These are phyloP conservation scores for Trichoderma sp. DNA, from an alignment of 2,329 filamentous ascomycete species.

Conservation along the genomic window DNA sequence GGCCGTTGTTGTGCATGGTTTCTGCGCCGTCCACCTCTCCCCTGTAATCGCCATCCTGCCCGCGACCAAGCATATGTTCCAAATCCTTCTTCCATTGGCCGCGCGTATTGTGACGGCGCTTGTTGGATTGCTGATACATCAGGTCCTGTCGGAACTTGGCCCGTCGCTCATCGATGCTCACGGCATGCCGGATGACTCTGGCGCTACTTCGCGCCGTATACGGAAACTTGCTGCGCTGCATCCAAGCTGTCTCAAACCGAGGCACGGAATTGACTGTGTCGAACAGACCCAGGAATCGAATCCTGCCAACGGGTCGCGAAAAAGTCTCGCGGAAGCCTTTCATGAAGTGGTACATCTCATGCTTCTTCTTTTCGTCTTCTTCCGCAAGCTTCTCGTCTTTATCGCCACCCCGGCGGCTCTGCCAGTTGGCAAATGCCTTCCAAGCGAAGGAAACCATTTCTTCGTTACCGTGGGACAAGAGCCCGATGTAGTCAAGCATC, in stretches of 20 bases:
- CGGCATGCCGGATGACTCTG: conserved; percentile 64
- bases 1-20: neutral
- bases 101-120: conserved; percentile 24
- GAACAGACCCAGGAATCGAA: conserved; percentile 75
- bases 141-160: conserved; percentile 71
- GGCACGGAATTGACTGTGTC: conserved; percentile 81
- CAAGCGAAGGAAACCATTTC: conserved; percentile 82
- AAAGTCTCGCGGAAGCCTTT: conserved; percentile 79
- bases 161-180: conserved; percentile 67
- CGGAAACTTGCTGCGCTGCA: conserved; percentile 75
- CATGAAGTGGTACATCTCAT: conserved; percentile 70
- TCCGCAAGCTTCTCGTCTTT: conserved; percentile 43
- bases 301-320: conserved; percentile 67
- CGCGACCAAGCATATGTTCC: neutral
- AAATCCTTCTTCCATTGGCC: conserved; percentile 15
- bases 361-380: conserved; percentile 31
- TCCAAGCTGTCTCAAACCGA: conserved; percentile 70
- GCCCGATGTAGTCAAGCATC: conserved; percentile 79
- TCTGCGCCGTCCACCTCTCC: neutral
- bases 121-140: conserved; percentile 50
- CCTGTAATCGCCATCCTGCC: neutral
- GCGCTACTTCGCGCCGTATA: conserved; percentile 59
- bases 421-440: conserved; percentile 76
- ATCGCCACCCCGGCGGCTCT: conserved; percentile 52
- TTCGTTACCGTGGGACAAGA: conserved; percentile 78